Percentiles rank a stretch among this genome's conserved stretches.
These are phyloP conservation scores for Penicillium sp. DNA, from an alignment of 2,329 filamentous ascomycete genomes.

Conservation along the genomic window DNA sequence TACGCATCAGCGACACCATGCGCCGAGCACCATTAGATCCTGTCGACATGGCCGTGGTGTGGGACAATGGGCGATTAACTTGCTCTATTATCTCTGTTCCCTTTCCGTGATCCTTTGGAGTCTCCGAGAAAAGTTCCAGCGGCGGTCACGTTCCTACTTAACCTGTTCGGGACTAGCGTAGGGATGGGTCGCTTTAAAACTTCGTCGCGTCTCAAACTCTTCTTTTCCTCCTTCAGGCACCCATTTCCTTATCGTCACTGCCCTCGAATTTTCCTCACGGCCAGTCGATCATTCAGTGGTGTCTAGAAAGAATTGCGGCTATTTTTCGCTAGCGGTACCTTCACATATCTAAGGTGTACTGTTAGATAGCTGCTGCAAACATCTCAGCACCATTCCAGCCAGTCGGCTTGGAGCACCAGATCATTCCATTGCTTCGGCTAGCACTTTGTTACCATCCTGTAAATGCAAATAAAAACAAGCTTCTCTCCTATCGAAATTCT, in stretches of 20 bases:
- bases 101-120: conserved; percentile 20
- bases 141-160: conserved; percentile 45
- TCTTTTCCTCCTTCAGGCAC: conserved; percentile 66
- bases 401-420: neutral
- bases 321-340: conserved; percentile 99
- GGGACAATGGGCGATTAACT: conserved; percentile 20
- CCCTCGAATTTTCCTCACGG: conserved; percentile 68
- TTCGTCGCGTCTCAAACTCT: conserved; percentile 28
- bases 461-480: neutral
- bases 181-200: conserved; percentile 36
- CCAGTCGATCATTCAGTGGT: conserved; percentile 90
- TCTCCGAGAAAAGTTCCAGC: conserved; percentile 47
- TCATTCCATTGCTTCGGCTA: neutral
- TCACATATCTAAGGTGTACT: conserved; percentile 75
- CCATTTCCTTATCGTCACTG: conserved; percentile 94
- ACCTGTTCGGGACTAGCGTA: conserved; percentile 32
- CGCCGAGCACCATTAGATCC: conserved; percentile 51
- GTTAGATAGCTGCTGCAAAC: conserved; percentile 98
- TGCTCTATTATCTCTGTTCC: conserved; percentile 24
- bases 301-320: conserved; percentile 85
- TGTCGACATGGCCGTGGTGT: conserved; percentile 40
- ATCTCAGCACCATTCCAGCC: conserved; percentile 46
- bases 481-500: neutral
- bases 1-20: conserved; percentile 48
- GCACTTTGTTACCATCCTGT: neutral